A percentile compares a stretch with the other conserved stretches of the same genome.
Conservation (phyloP, 345 rosid genomes). For the Gossypium turneri region DNA sequence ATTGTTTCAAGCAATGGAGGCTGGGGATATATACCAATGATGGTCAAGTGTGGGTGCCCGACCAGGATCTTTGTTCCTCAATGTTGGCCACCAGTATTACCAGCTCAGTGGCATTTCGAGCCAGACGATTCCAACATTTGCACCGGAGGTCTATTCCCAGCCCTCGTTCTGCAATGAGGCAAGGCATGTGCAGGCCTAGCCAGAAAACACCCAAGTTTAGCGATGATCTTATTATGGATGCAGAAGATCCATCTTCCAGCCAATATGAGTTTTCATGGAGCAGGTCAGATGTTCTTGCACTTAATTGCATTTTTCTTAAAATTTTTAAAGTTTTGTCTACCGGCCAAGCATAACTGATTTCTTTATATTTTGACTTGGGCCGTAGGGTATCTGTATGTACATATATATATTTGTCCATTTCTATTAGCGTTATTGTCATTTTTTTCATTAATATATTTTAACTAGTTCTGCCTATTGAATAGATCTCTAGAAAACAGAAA, state of each 20-base stretch:
- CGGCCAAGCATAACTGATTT: too few species aligned
- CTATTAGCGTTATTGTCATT: background rate
- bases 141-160: slow-evolving; percentile 40
- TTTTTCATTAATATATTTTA: background rate
- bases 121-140: slow-evolving; percentile 47
- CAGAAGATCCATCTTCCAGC: slow-evolving; percentile 40
- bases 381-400: too few species aligned
- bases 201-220: slow-evolving; percentile 32
- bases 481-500: background rate
- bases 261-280: slow-evolving; percentile 37
- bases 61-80: slow-evolving; percentile 46
- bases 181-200: slow-evolving; percentile 38
- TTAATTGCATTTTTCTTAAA: background rate
- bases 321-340: background rate
- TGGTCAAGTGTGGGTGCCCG: slow-evolving; percentile 41
- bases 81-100: slow-evolving; percentile 58
- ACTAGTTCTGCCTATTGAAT: background rate
- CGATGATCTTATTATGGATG: slow-evolving; percentile 35
- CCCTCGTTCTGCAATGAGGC: slow-evolving; percentile 41
- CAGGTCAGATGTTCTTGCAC: slow-evolving; percentile 44
- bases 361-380: too few species aligned
- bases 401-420: background rate
- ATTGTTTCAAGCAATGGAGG: slow-evolving; percentile 84
- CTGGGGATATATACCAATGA: slow-evolving; percentile 37
- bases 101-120: slow-evolving; percentile 49